Base-by-base conservation (phyloP, 2,329 filamentous ascomycete genomes). In the Fusarium keratoplasticum region DNA sequence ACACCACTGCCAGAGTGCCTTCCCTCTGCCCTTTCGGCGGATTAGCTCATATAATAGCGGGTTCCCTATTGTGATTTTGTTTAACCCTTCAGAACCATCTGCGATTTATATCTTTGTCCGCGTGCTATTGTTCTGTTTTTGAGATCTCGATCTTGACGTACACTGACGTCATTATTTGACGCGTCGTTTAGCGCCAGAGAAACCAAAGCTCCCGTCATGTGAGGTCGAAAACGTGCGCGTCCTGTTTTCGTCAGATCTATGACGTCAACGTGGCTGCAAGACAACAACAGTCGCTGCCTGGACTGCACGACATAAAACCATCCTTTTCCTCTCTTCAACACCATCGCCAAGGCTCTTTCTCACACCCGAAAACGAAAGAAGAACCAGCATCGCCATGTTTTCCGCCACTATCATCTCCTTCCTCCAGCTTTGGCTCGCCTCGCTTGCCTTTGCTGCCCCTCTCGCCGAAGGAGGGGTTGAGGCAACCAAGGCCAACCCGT, bases 371-470 rank as follows among this genome's bases (percentile, higher is more conserved):
- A 22, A 22, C 52, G 16, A 33, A 22, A 57, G 3, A 57, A 35
- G 2, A 22, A n/a, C 31, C 13, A 27, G 1, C 6, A 18, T 8
- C 20, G 69, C 65, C 10, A 77, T 77, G 73, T n/a, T 72, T 16
- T 71, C 71, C n/a, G 59, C 54, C 38, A 54, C 64, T 2, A 10
- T 76, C 40, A 66, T 75, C 40, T 61, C 73, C 9, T 76, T 78
- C 62, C 76, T 78, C 47, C 74, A 77, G 66, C 76, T 77, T n/a
- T 77, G 74, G 70, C 83, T 90, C 68, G 89, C 88, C 10, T 87
- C 87, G 8, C 86, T 83, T 10, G 82, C 87, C 27, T 87, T 82
- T 33, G 82, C 87, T 25, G 88, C 87, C 3, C 86, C 87, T 58
- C 50, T 77, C 10, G 72, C 72, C 13, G 57, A 64, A 36, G 71